Evolutionary conservation across 495 filamentous ascomycete genomes (phyloP).

Genomic region (Penicillium antarcticum): DNA sequence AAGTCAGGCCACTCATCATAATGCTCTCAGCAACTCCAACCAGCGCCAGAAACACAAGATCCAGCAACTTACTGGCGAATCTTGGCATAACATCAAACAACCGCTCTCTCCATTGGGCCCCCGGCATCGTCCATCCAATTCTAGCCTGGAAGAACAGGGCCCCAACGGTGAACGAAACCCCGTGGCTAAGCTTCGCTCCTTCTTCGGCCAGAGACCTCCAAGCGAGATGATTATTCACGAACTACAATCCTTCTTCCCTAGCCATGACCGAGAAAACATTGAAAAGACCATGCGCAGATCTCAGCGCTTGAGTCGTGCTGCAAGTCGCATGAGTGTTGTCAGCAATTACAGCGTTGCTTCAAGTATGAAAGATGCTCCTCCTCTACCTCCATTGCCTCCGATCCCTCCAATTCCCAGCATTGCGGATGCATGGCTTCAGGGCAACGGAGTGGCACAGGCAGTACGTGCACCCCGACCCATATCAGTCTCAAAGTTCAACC

Average conservation of each 20-base stretch:
- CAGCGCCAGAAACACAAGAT: slow-evolving; percentile 72
- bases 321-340: slow-evolving; percentile 86
- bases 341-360: slow-evolving; percentile 92
- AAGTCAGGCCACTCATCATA: slow-evolving; percentile 65
- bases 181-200: slow-evolving; percentile 61
- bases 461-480: slow-evolving; percentile 53
- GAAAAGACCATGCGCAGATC: slow-evolving; percentile 92
- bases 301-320: slow-evolving; percentile 82
- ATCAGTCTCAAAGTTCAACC: slow-evolving; percentile 59
- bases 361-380: slow-evolving; percentile 67
- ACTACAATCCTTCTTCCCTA: slow-evolving; percentile 93
- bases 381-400: slow-evolving; percentile 35
- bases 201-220: slow-evolving; percentile 88
- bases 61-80: slow-evolving; percentile 79
- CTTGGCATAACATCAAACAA: slow-evolving; percentile 76
- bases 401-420: slow-evolving; percentile 93
- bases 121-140: slow-evolving; percentile 58
- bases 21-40: slow-evolving; percentile 59
- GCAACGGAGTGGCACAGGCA: slow-evolving; percentile 43
- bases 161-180: slow-evolving; percentile 43
- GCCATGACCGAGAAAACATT: slow-evolving; percentile 87
- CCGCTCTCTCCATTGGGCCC: slow-evolving; percentile 73
- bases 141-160: slow-evolving; percentile 47
- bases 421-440: slow-evolving; percentile 85
- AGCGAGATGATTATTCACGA: slow-evolving; percentile 97